Evolutionary conservation across 352 stramenopile genomes (phyloP).

Genomic region (Pythium monospermum): DNA sequence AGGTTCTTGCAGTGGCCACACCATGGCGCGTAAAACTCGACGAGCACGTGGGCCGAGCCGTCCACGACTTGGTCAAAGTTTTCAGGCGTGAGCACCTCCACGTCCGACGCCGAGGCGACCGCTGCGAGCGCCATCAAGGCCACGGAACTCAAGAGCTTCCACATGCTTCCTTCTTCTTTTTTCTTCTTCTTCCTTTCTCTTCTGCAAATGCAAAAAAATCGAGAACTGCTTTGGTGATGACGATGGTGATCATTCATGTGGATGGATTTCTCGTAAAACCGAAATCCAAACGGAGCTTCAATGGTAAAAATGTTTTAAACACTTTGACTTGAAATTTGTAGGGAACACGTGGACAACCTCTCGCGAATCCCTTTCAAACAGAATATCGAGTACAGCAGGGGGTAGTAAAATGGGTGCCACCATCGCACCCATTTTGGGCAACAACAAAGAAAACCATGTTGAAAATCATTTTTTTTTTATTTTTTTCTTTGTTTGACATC

Average conservation of each 20-base stretch:
- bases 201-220: conserved; percentile 23
- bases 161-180: conserved; percentile 27
- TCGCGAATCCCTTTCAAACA: background rate
- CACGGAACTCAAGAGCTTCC: conserved; percentile 50
- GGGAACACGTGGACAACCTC: conserved; percentile 26
- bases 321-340: conserved; percentile 34
- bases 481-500: conserved; percentile 12
- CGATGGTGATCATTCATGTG: conserved; percentile 3
- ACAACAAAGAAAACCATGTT: too few relatives aligned
- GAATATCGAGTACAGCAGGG: background rate
- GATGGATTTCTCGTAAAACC: conserved; percentile 14
- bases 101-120: conserved; percentile 59
- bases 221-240: conserved; percentile 14
- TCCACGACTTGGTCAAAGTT: conserved; percentile 83
- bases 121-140: conserved; percentile 37
- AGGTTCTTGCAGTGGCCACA: conserved; percentile 64
- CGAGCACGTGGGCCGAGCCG: conserved; percentile 78
- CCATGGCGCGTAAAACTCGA: conserved; percentile 54
- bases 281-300: conserved; percentile 1
- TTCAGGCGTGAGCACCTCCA: conserved; percentile 72
- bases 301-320: conserved; percentile 26
- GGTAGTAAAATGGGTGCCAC: background rate
- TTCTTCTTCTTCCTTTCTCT: conserved; percentile 4
- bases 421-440: background rate
- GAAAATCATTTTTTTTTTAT: too few relatives aligned